Percentiles rank a stretch among this genome's conserved stretches.
These are phyloP conservation scores for Neurospora discreta DNA, from an alignment of 495 filamentous ascomycete species.

Conservation along the genomic window DNA sequence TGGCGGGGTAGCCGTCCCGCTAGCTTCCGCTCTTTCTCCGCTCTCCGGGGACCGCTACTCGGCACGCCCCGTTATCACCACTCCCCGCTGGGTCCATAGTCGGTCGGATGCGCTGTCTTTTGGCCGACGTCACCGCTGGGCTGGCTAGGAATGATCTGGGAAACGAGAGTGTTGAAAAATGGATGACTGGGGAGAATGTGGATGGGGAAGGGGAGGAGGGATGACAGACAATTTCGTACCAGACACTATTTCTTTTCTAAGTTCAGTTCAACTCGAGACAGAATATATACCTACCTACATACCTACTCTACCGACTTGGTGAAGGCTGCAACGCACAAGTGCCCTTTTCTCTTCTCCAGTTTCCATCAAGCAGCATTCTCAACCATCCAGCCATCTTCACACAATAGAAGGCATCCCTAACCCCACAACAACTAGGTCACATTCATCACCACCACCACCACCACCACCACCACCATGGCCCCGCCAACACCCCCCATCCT, in stretches of 20 bases:
- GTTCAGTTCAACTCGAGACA: no score
- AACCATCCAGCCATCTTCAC: neutral
- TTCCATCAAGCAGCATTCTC: neutral
- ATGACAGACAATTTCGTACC: neutral
- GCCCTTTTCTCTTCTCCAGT: neutral
- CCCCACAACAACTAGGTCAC: neutral
- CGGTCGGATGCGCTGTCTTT: neutral
- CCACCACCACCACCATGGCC: constrained; percentile 1
- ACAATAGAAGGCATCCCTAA: neutral
- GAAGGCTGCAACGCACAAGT: neutral
- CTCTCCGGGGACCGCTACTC: neutral
- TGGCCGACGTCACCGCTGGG: neutral
- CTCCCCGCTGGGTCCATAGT: neutral
- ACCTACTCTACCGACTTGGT: neutral
- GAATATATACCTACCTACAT: no score
- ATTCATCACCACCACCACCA: neutral
- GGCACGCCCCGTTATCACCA: neutral
- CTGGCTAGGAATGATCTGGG: neutral
- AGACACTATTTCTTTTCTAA: neutral
- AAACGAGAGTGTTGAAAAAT: neutral
- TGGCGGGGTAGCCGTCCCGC: neutral
- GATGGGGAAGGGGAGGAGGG: neutral
- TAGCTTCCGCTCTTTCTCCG: neutral
- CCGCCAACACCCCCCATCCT: constrained; percentile 4
- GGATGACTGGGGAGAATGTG: neutral